Evolutionary conservation across 768 basidiomycete genomes (phyloP).

Genomic region (Mycena rosella): DNA sequence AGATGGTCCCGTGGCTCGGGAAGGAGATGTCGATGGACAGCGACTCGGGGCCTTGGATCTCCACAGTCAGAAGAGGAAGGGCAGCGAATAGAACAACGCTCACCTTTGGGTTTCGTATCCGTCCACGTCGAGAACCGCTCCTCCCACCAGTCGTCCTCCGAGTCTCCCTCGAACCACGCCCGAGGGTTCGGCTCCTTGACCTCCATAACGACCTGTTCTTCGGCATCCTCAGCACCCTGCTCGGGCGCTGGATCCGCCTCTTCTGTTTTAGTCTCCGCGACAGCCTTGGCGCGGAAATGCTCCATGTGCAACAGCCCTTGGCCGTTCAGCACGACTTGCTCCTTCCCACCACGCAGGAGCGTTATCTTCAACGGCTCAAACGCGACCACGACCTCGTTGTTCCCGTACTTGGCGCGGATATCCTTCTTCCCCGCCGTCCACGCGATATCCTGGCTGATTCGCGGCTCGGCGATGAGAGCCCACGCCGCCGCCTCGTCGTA

Average conservation of each 20-base stretch:
- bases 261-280: constrained; percentile 56
- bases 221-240: constrained; percentile 54
- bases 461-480: constrained; percentile 85
- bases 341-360: constrained; percentile 79
- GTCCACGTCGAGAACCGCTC: constrained; percentile 90
- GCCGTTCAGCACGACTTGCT: constrained; percentile 91
- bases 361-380: constrained; percentile 84
- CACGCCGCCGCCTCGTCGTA: constrained; percentile 95
- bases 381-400: constrained; percentile 74
- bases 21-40: constrained; percentile 94
- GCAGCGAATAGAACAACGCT: constrained; percentile 8
- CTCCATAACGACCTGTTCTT: constrained; percentile 67
- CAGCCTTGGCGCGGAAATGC: constrained; percentile 86
- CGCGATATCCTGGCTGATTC: constrained; percentile 66
- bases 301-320: constrained; percentile 96
- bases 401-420: constrained; percentile 74
- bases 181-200: constrained; percentile 54
- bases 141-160: constrained; percentile 89
- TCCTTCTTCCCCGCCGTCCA: constrained; percentile 79
- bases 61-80: constrained; percentile 8
- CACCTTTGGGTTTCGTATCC: constrained; percentile 96
- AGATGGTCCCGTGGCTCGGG: constrained; percentile 91
- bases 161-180: constrained; percentile 92
- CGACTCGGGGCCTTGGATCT: constrained; percentile 89
- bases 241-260: constrained; percentile 53